phyloP scores from a whole-genome alignment of 1,139 yeast species.

The Yamadazyma triangularis region DNA sequence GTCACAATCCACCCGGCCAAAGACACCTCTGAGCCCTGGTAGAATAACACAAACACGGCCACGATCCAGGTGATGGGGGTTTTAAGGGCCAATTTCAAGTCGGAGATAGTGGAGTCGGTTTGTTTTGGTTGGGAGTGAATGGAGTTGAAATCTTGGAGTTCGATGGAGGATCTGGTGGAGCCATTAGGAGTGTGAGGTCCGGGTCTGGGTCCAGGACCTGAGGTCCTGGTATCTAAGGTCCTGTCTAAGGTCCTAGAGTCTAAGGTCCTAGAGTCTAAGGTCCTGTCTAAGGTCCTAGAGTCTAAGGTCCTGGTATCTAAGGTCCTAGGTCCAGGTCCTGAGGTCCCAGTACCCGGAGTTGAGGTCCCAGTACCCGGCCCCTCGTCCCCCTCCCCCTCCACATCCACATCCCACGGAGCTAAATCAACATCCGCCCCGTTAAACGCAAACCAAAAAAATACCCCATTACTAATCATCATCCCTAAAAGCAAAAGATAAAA shows the following conservation, averaged over 20 bases:
- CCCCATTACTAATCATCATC: slow-evolving; percentile 22
- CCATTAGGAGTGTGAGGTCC: no score
- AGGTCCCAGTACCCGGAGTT: no score
- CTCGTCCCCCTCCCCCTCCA: no score
- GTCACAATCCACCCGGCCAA: slow-evolving; percentile 73
- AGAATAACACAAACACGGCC: slow-evolving; percentile 51
- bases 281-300: no score
- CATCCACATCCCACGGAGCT: slow-evolving; percentile 25
- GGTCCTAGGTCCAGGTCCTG: no score
- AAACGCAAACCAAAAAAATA: slow-evolving; percentile 32
- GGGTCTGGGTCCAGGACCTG: background rate
- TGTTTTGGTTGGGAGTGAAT: no score
- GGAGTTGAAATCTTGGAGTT: no score
- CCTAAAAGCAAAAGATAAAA: slow-evolving; percentile 49
- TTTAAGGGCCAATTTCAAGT: slow-evolving; percentile 29
- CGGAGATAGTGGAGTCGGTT: slow-evolving; percentile 3
- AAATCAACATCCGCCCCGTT: slow-evolving; percentile 41
- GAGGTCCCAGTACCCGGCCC: no score
- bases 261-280: background rate
- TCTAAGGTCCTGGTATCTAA: no score
- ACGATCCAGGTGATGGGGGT: slow-evolving; percentile 50
- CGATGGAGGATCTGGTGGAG: no score
- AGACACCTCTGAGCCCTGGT: slow-evolving; percentile 68
- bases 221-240: background rate
- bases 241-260: no score